Conservation (phyloP, 2,329 filamentous ascomycete genomes). For the Verticillium klebahnii region DNA sequence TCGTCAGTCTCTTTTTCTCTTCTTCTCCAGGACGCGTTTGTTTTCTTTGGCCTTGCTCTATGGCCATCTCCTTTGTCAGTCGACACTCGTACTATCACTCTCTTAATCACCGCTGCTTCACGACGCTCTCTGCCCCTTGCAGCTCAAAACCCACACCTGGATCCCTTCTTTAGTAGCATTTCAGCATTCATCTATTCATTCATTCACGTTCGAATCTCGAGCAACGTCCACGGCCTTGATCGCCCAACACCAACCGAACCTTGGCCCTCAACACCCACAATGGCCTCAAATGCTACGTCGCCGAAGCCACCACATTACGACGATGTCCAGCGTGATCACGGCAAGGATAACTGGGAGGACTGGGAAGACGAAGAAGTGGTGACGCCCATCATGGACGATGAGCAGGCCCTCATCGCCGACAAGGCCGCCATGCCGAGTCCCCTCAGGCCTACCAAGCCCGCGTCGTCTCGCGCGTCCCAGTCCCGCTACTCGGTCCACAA, state of each 20-base stretch:
- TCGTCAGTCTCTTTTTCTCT: background rate
- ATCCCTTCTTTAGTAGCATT: background rate
- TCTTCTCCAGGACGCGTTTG: background rate
- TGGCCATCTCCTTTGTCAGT: background rate
- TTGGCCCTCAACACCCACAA: background rate
- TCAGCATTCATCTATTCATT: background rate
- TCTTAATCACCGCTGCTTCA: background rate
- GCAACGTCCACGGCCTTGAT: background rate
- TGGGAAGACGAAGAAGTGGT: conserved; percentile 46
- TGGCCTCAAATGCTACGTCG: conserved; percentile 3
- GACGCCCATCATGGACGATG: conserved; percentile 32
- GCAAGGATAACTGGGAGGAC: conserved; percentile 46
- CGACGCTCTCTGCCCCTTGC: background rate
- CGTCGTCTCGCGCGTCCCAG: conserved; percentile 8
- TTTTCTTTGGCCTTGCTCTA: background rate
- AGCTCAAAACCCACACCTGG: background rate
- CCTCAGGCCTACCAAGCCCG: conserved; percentile 6
- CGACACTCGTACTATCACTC: background rate
- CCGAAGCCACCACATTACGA: conserved; percentile 1
- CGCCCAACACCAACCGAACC: background rate
- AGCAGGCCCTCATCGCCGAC: conserved; percentile 25
- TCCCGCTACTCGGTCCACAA: conserved; percentile 31
- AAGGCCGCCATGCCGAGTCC: conserved; percentile 9
- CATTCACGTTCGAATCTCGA: background rate
- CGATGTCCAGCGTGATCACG: background rate